Percentiles rank a stretch among this genome's conserved stretches.
Conservation (phyloP, 2,329 filamentous ascomycete species). For the Fusarium odoratissimum region DNA sequence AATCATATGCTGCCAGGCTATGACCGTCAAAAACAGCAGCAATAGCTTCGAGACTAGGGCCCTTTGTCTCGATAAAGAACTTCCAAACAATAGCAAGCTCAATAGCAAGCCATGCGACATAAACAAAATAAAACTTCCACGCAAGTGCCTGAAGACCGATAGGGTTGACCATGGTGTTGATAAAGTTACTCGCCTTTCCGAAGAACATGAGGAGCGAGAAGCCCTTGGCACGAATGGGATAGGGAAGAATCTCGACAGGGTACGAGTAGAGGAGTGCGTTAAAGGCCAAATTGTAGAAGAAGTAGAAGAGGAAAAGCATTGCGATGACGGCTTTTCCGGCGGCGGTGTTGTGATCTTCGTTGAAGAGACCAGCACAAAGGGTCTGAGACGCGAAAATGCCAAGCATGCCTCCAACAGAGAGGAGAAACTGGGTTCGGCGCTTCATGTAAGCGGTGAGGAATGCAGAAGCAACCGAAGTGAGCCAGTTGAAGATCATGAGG, state of each 20-base stretch:
- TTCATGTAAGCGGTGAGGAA: constrained; percentile 26
- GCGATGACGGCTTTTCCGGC: constrained; percentile 22
- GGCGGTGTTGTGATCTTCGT: constrained; percentile 7
- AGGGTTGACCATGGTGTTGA: constrained; percentile 6
- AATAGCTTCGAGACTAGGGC: not conserved
- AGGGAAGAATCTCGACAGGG: constrained; percentile 21
- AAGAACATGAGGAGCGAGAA: constrained; percentile 35
- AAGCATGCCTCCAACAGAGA: constrained; percentile 30
- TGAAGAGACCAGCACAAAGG: constrained; percentile 24
- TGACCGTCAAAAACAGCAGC: not conserved
- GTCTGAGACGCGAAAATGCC: constrained; percentile 29
- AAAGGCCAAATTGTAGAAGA: constrained; percentile 38
- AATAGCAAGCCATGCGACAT: not conserved
- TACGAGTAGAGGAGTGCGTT: constrained; percentile 34
- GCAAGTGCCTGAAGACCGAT: not conserved
- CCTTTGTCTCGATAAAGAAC: constrained; percentile 6
- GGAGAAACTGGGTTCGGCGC: constrained; percentile 33
- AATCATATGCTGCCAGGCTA: not conserved
- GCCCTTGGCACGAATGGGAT: constrained; percentile 29
- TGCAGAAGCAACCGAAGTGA: constrained; percentile 28
- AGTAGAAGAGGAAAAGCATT: constrained; percentile 28
- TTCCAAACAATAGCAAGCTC: not conserved
- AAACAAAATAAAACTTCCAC: constrained; percentile 4
- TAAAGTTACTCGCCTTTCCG: constrained; percentile 4
- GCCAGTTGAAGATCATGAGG: constrained; percentile 39